These are phyloP conservation scores for Stachybotrys chartarum DNA, from an alignment of 2,329 filamentous ascomycete species.

Conservation along the genomic window DNA sequence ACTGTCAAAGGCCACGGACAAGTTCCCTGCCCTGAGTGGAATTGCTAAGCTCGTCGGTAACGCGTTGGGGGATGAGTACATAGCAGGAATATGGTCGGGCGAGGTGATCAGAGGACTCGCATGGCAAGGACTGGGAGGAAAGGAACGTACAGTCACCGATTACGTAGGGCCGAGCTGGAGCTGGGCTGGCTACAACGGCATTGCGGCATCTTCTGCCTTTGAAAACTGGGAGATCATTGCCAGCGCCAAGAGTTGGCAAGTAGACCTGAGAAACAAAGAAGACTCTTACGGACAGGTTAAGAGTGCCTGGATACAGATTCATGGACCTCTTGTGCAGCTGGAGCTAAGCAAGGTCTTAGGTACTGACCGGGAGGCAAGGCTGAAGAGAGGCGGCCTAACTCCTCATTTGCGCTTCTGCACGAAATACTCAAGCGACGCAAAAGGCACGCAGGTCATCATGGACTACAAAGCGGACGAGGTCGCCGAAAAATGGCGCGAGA, in stretches of 20 bases:
- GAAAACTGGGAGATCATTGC: slow-evolving; percentile 2
- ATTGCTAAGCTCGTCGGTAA: slow-evolving; percentile 6
- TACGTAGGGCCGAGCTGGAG: slow-evolving; percentile 13
- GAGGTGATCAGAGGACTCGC: slow-evolving; percentile 6
- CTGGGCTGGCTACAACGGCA: slow-evolving; percentile 9
- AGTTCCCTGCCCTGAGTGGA: slow-evolving; percentile 9
- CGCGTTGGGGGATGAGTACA: slow-evolving; percentile 5
- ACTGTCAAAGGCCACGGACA: slow-evolving; percentile 7
- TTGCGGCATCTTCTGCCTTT: neutral
- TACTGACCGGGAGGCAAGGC: too few species aligned
- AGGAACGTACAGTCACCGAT: neutral
- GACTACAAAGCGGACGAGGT: too few species aligned
- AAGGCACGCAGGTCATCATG: too few species aligned
- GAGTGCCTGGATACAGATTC: slow-evolving; percentile 8
- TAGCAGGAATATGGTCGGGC: slow-evolving; percentile 10
- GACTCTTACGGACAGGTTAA: slow-evolving; percentile 9
- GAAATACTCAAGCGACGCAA: too few species aligned
- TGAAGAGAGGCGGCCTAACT: too few species aligned
- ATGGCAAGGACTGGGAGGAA: slow-evolving; percentile 5
- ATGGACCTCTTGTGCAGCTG: slow-evolving; percentile 1
- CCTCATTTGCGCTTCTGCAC: too few species aligned
- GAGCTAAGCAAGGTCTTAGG: too few species aligned
- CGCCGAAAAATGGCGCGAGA: too few species aligned
- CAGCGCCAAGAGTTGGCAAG: slow-evolving; percentile 5
- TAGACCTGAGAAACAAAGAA: slow-evolving; percentile 3